Evolutionary conservation across 2,329 filamentous ascomycete genomes (phyloP).

Genomic region (Xylaria sp.): DNA sequence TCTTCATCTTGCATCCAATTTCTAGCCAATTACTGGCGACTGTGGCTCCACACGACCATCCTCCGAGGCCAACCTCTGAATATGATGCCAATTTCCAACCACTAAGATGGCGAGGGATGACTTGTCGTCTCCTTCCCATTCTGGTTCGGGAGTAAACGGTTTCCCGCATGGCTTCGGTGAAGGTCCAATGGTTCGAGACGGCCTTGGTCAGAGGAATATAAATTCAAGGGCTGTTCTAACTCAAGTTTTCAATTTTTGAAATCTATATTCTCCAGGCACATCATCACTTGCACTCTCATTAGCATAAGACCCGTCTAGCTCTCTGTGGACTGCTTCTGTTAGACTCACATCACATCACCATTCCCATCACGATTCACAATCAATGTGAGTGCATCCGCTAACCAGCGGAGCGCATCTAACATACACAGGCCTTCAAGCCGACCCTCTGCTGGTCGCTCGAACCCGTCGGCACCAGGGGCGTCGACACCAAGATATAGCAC

Average conservation of each 20-base stretch:
- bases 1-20: neutral
- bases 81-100: too few species aligned
- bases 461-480: neutral
- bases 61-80: too few species aligned
- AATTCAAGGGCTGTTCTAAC: too few species aligned
- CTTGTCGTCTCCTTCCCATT: neutral
- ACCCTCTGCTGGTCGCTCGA: neutral
- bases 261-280: too few species aligned
- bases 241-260: too few species aligned
- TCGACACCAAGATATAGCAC: too few species aligned
- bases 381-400: neutral
- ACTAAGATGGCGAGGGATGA: too few species aligned
- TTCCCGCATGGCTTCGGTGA: neutral
- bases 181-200: neutral
- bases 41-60: too few species aligned
- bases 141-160: neutral
- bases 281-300: neutral
- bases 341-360: neutral
- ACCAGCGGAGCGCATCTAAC: neutral
- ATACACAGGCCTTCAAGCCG: neutral
- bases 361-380: too few species aligned
- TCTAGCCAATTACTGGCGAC: conserved; percentile 5
- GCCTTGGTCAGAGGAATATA: too few species aligned
- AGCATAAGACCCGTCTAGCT: neutral
- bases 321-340: too few species aligned